Evolutionary conservation across 768 basidiomycete genomes (phyloP), one percentile per base, ranked within the genome.

Genomic region (Boletus patriciae): DNA sequence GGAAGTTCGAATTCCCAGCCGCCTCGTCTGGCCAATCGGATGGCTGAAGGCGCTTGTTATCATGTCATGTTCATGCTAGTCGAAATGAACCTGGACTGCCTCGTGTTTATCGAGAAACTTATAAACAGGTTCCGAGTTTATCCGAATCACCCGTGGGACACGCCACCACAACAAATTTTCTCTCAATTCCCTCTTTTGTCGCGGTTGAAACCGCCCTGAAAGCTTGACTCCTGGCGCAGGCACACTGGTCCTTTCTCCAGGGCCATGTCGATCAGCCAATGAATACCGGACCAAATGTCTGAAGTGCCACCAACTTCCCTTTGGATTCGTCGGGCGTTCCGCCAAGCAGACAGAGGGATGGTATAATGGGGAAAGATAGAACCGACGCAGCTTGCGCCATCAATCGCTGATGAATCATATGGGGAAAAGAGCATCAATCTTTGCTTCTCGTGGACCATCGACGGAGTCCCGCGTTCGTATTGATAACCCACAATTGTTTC

Each of bases 401-500:
- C 54, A 60, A 61, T 59, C 55, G 10, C 61, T 56, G 54, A 59
- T 54, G 43, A 52, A 54, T 25, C 51, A 45, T 16, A 48, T 45
- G n/a, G 23, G 36, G 8, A 48, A 50, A 27, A 11, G 27, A 23
- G 12, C 27, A 43, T 45, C 18, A 37, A 45, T 18, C 31, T 6
- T 40, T 46, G 34, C 38, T 27, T 58, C 50, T 54, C 53, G 58
- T 67, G 54, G 38, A 40, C 23, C n/a, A 61, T 60, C 51, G 46
- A 62, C 61, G 25, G 25, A 25, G 44, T 66, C 70, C 42, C 66
- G 60, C 71, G 59, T 49, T 70, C 70, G 69, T 72, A 66, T 70
- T 62, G 55, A 65, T 60, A 81, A 80, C 41, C 76, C 79, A 15
- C 45, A 78, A 84, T 75, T 83, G 85, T 48, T 78, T 80, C 18